These are phyloP conservation scores for Acer campestre DNA, from an alignment of 345 rosid genomes.

Conservation along the genomic window DNA sequence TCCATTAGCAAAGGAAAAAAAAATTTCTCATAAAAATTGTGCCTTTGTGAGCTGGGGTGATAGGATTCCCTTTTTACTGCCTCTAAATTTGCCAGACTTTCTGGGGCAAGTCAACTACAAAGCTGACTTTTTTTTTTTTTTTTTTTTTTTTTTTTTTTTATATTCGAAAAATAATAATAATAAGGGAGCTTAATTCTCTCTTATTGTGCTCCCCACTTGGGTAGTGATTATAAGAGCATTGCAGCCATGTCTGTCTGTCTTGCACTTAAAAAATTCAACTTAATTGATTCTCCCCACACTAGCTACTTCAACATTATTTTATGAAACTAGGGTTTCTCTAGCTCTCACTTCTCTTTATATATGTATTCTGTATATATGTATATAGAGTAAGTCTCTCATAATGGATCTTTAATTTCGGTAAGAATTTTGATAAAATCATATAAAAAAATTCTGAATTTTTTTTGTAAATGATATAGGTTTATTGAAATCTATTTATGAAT, in stretches of 20 bases:
- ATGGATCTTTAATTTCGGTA: no score
- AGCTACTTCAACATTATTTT: neutral
- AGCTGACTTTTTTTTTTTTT: constrained; percentile 49
- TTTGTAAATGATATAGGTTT: no score
- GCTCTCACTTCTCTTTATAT: neutral
- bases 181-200: constrained; percentile 14
- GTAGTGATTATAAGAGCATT: constrained; percentile 24
- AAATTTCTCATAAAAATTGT: constrained; percentile 20
- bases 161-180: neutral
- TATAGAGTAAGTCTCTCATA: no score
- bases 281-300: constrained; percentile 10
- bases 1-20: constrained; percentile 35
- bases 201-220: constrained; percentile 52
- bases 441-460: no score
- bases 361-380: no score
- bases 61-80: constrained; percentile 51
- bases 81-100: constrained; percentile 60
- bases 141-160: no score
- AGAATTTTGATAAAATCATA: neutral
- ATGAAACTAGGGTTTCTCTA: neutral
- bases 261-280: constrained; percentile 15
- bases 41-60: constrained; percentile 28
- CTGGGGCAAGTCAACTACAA: constrained; percentile 69
- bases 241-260: constrained; percentile 9
- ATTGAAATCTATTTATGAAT: no score